phyloP scores from a whole-genome alignment of 2,329 filamentous ascomycete genomes.

The Colletotrichum musae region DNA sequence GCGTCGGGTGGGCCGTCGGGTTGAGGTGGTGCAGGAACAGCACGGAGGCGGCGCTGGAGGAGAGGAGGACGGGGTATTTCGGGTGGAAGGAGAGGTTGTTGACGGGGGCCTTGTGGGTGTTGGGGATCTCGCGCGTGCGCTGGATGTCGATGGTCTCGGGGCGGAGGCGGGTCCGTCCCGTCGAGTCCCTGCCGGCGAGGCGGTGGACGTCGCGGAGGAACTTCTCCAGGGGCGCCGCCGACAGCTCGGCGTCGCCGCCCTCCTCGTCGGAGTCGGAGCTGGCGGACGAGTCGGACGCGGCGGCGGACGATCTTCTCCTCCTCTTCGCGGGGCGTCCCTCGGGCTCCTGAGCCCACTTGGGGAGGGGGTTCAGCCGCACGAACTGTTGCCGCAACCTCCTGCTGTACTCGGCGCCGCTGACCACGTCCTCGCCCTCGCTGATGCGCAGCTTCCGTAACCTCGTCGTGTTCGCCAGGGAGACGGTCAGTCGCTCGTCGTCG shows the following conservation, averaged over 20 bases:
- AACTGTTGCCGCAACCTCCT: slow-evolving; percentile 85
- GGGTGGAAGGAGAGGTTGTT: slow-evolving; percentile 92
- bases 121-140: slow-evolving; percentile 86
- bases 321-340: slow-evolving; percentile 66
- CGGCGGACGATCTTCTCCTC: slow-evolving; percentile 66
- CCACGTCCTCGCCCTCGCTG: slow-evolving; percentile 86
- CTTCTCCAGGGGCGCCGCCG: slow-evolving; percentile 82
- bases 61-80: slow-evolving; percentile 87
- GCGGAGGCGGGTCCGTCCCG: slow-evolving; percentile 76
- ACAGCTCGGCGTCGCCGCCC: slow-evolving; percentile 72
- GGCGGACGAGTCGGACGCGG: slow-evolving; percentile 51
- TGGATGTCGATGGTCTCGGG: slow-evolving; percentile 94
- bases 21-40: slow-evolving; percentile 92
- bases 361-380: slow-evolving; percentile 70
- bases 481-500: slow-evolving; percentile 88
- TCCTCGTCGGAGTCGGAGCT: slow-evolving; percentile 59
- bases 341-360: slow-evolving; percentile 70
- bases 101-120: slow-evolving; percentile 83
- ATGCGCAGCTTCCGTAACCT: slow-evolving; percentile 86
- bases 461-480: slow-evolving; percentile 84
- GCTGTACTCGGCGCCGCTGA: slow-evolving; percentile 89
- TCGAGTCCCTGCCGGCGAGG: slow-evolving; percentile 68
- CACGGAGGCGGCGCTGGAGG: slow-evolving; percentile 87
- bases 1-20: slow-evolving; percentile 79
- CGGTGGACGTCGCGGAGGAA: slow-evolving; percentile 83